Evolutionary conservation across 805 yeast species (phyloP).

Genomic region (Lipomyces mesembrius): DNA sequence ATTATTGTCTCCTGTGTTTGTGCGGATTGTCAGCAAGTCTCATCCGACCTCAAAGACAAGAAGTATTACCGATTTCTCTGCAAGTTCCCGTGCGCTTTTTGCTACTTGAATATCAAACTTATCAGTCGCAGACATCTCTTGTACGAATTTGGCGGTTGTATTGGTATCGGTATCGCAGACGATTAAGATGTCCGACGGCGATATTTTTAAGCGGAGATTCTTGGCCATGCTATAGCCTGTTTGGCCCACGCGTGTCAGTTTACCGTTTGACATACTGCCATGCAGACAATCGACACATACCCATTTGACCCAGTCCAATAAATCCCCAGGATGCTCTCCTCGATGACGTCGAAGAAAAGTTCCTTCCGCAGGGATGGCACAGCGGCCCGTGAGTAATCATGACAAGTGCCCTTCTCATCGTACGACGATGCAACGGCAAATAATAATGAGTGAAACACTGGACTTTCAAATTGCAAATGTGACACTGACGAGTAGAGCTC

Average conservation of each 20-base stretch:
- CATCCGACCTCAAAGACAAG: background rate
- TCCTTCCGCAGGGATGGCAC: background rate
- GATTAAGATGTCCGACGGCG: conserved; percentile 8
- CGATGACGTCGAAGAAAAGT: conserved; percentile 5
- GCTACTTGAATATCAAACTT: conserved; percentile 7
- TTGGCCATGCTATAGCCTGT: conserved; percentile 9
- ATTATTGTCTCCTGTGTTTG: conserved; percentile 8
- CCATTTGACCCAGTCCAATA: conserved; percentile 11
- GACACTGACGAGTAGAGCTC: background rate
- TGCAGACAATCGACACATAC: conserved; percentile 1
- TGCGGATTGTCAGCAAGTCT: background rate
- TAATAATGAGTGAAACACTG: conserved; percentile 2
- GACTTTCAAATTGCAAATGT: background rate
- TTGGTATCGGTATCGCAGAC: conserved; percentile 4
- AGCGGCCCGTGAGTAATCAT: conserved; percentile 3
- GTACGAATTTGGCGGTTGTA: conserved; percentile 3
- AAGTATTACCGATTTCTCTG: conserved; percentile 1
- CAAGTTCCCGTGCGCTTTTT: conserved; percentile 4
- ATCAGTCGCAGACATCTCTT: background rate
- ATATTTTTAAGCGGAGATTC: background rate
- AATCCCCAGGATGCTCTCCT: conserved; percentile 6
- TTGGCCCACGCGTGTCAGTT: background rate
- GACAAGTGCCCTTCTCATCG: conserved; percentile 1
- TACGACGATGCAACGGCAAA: background rate
- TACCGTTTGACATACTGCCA: background rate